Conservation (phyloP, 2,329 filamentous ascomycete genomes). For the Diplocarpon rosae region DNA sequence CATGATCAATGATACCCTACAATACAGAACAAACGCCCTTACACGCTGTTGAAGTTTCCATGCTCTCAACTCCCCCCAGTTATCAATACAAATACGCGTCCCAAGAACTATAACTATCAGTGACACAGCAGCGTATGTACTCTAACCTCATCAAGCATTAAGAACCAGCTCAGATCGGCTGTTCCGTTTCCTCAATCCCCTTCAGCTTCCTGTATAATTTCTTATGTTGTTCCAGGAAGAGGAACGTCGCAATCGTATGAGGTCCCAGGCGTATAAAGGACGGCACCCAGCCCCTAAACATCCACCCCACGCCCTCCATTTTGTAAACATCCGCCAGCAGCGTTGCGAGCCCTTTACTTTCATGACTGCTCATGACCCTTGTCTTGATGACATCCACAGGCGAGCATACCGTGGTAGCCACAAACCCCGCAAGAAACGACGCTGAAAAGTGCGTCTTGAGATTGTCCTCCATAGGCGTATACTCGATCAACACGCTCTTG, state of each 20-base stretch:
- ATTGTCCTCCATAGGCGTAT: slow-evolving; percentile 56
- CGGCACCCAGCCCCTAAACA: slow-evolving; percentile 88
- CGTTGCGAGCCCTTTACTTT: slow-evolving; percentile 41
- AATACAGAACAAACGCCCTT: slow-evolving; percentile 13
- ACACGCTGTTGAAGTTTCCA: slow-evolving; percentile 17
- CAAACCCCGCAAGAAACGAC: slow-evolving; percentile 67
- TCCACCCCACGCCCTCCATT: slow-evolving; percentile 65
- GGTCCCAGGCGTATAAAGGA: slow-evolving; percentile 55
- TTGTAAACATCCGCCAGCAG: slow-evolving; percentile 57
- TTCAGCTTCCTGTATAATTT: slow-evolving; percentile 55
- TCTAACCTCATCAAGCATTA: neutral
- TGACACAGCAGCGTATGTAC: too few relatives aligned
- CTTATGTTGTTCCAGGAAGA: slow-evolving; percentile 82
- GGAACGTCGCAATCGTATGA: slow-evolving; percentile 79
- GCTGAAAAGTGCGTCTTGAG: slow-evolving; percentile 71
- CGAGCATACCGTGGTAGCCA: slow-evolving; percentile 74
- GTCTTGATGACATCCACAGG: slow-evolving; percentile 89
- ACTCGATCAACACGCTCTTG: slow-evolving; percentile 56
- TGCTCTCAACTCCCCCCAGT: slow-evolving; percentile 7
- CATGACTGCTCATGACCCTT: slow-evolving; percentile 63
- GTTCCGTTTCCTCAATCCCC: slow-evolving; percentile 20
- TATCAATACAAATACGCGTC: slow-evolving; percentile 1
- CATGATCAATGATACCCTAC: slow-evolving; percentile 19
- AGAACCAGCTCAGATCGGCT: slow-evolving; percentile 1
- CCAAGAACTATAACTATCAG: neutral